phyloP scores from a whole-genome alignment of 768 basidiomycete genomes.

The Filobasidium wieringae region DNA sequence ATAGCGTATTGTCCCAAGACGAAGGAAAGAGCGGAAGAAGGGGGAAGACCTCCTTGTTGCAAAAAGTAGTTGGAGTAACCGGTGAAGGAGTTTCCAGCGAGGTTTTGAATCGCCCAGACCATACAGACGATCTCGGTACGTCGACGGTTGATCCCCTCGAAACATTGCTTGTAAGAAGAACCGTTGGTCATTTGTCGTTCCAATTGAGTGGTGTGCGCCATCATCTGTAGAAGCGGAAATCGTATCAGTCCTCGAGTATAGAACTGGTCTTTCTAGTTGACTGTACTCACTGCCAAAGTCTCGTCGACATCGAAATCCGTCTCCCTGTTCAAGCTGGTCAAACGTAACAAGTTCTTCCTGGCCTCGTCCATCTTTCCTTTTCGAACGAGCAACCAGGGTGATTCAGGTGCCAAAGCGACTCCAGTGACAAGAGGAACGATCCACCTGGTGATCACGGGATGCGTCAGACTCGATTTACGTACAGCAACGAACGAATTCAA shows the following conservation, averaged over 20 bases:
- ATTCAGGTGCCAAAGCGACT: conserved; percentile 27
- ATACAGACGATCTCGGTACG: conserved; percentile 27
- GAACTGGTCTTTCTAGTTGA: not conserved
- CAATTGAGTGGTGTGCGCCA: conserved; percentile 26
- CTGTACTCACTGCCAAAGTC: conserved; percentile 11
- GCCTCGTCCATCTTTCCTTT: conserved; percentile 25
- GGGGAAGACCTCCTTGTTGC: conserved; percentile 25
- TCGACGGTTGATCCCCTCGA: conserved; percentile 25
- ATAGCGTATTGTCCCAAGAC: conserved; percentile 27
- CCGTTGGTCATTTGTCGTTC: conserved; percentile 18
- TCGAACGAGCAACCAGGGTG: conserved; percentile 35
- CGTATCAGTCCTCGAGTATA: not conserved
- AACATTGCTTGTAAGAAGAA: conserved; percentile 24
- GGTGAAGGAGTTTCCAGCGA: conserved; percentile 23
- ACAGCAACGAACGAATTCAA: conserved; percentile 28
- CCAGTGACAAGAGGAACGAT: conserved; percentile 23
- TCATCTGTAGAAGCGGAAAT: conserved; percentile 26
- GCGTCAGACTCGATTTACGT: conserved; percentile 34
- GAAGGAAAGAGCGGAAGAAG: conserved; percentile 15
- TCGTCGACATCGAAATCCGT: conserved; percentile 24
- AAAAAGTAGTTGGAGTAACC: conserved; percentile 27
- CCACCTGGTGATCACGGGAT: no score
- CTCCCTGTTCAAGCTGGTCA: conserved; percentile 3
- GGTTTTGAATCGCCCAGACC: conserved; percentile 30
- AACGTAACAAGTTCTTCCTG: conserved; percentile 11